Percentiles rank a stretch among this genome's conserved stretches.
phyloP scores from a whole-genome alignment of 805 yeast genomes.

The Candida corydali region DNA sequence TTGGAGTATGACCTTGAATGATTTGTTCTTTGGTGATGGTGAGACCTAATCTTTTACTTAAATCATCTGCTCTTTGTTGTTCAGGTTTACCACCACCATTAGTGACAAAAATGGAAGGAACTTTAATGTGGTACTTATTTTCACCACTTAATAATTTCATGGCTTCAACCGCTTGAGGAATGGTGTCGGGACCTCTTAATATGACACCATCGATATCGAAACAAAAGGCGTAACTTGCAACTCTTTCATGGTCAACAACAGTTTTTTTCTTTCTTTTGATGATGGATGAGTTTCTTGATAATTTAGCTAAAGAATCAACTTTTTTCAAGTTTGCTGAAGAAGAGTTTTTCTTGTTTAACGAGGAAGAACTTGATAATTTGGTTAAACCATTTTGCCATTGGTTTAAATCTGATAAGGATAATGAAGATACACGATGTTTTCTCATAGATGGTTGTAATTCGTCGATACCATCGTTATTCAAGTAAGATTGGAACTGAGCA shows the following conservation, averaged over 20 bases:
- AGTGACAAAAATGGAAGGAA: conserved; percentile 82
- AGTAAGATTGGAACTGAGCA: conserved; percentile 45
- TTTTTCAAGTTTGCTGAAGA: conserved; percentile 36
- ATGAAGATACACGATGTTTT: conserved; percentile 59
- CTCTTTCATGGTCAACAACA: conserved; percentile 64
- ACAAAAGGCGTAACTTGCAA: conserved; percentile 83
- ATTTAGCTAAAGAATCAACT: conserved; percentile 42
- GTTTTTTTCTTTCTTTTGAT: conserved; percentile 45
- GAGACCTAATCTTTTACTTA: conserved; percentile 55
- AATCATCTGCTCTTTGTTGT: conserved; percentile 64
- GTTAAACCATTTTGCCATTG: conserved; percentile 57
- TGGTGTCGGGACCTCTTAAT: conserved; percentile 77
- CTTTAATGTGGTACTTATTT: conserved; percentile 70
- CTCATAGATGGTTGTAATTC: conserved; percentile 58
- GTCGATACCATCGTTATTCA: conserved; percentile 73
- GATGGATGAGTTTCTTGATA: conserved; percentile 43
- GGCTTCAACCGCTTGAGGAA: conserved; percentile 77
- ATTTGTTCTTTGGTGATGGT: conserved; percentile 72
- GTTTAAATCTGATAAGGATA: conserved; percentile 60
- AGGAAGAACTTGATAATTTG: conserved; percentile 33
- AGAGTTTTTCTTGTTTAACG: conserved; percentile 27
- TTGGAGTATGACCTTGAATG: conserved; percentile 92
- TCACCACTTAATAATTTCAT: conserved; percentile 69
- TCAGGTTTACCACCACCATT: conserved; percentile 93
- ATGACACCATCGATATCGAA: conserved; percentile 93